Percentiles rank a stretch among this genome's conserved stretches.
Evolutionary conservation across 371 early-diverging fungal species (phyloP).

Genomic region (Haplosporangium sp.): DNA sequence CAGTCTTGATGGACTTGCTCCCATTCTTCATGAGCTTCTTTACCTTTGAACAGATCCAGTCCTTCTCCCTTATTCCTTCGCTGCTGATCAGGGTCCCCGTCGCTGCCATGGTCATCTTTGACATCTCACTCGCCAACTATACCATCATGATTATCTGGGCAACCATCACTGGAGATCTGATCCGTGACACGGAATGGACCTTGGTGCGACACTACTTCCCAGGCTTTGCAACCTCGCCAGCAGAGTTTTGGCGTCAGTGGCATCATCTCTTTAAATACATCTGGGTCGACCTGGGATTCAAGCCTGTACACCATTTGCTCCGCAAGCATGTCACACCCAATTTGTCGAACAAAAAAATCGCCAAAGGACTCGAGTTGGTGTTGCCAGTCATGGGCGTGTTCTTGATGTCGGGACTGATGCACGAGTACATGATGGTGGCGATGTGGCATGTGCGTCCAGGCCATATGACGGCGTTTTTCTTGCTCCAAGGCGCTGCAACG

Average conservation of each 20-base stretch:
- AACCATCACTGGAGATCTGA: slow-evolving; percentile 28
- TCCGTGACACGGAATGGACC: slow-evolving; percentile 53
- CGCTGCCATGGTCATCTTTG: slow-evolving; percentile 38
- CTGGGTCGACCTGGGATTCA: slow-evolving; percentile 51
- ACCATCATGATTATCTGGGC: slow-evolving; percentile 52
- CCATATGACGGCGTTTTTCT: slow-evolving; percentile 47
- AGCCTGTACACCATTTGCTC: slow-evolving; percentile 33
- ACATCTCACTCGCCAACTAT: slow-evolving; percentile 48
- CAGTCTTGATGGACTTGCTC: slow-evolving; percentile 29
- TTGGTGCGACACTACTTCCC: slow-evolving; percentile 50
- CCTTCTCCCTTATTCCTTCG: slow-evolving; percentile 14
- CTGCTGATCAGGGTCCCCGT: slow-evolving; percentile 20
- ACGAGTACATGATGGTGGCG: slow-evolving; percentile 43
- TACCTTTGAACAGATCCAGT: slow-evolving; percentile 30
- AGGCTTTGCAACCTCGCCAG: slow-evolving; percentile 46
- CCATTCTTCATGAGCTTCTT: slow-evolving; percentile 33
- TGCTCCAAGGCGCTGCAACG: slow-evolving; percentile 47
- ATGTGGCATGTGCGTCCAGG: slow-evolving; percentile 45
- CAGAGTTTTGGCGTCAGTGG: slow-evolving; percentile 54
- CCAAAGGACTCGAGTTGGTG: slow-evolving; percentile 17
- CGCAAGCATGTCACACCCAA: slow-evolving; percentile 31
- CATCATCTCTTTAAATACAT: slow-evolving; percentile 51
- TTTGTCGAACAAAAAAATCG: slow-evolving; percentile 11
- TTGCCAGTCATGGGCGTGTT: slow-evolving; percentile 52
- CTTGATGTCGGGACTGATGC: slow-evolving; percentile 52